Conservation (phyloP, 441 rosid species). For the Populus hybrid region DNA sequence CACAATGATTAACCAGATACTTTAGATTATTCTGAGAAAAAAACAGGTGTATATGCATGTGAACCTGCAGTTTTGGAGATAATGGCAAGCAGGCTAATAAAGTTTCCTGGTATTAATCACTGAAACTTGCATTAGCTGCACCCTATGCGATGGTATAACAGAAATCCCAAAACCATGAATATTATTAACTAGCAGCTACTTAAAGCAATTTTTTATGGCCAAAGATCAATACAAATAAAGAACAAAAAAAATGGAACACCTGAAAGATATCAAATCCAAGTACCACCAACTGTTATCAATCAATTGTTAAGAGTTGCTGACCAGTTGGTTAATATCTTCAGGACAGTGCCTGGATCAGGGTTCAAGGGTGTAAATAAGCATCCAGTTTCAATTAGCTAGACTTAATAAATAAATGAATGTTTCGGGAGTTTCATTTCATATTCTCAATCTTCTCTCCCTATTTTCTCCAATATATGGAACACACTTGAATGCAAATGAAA, state of each 20-base stretch:
- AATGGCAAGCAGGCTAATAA: not conserved
- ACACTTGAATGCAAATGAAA: not conserved
- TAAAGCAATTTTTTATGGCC: not conserved
- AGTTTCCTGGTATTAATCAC: not conserved
- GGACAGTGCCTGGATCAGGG: not conserved
- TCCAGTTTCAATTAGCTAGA: not conserved
- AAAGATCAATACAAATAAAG: not conserved
- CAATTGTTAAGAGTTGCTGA: not conserved
- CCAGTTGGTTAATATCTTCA: not conserved
- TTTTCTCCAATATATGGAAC: not conserved
- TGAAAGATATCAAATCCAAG: not conserved
- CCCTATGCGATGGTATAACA: not conserved
- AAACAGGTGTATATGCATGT: not conserved
- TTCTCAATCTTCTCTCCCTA: not conserved
- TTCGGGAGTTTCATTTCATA: not conserved
- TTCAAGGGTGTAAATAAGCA: not conserved
- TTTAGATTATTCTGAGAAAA: not conserved
- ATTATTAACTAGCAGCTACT: not conserved
- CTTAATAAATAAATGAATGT: not conserved
- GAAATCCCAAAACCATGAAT: conserved; percentile 3
- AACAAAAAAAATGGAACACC: not conserved
- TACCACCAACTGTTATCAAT: not conserved
- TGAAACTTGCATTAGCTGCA: not conserved
- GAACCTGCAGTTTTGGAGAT: not conserved
- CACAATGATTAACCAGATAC: not conserved